These are phyloP conservation scores for Plenodomus biglobosus DNA, from an alignment of 2,329 filamentous ascomycete genomes.

Conservation along the genomic window DNA sequence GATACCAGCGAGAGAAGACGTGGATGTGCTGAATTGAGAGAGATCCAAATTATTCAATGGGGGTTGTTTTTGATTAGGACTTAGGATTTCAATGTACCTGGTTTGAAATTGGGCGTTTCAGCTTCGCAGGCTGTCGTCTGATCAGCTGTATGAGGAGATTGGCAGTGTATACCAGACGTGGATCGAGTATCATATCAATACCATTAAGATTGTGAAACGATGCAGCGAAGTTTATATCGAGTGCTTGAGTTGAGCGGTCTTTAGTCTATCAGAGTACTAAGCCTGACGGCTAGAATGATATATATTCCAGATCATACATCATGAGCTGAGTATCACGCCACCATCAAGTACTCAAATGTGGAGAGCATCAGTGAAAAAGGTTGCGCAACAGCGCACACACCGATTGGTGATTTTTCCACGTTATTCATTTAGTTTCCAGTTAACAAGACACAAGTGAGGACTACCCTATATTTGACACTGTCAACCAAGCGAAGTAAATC, in stretches of 20 bases:
- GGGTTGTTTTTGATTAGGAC: not conserved
- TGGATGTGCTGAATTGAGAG: not conserved
- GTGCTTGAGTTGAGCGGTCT: too few species aligned
- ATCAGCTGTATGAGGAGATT: not conserved
- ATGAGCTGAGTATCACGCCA: not conserved
- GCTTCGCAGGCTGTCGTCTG: conserved; percentile 1
- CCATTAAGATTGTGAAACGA: not conserved
- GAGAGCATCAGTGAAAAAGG: not conserved
- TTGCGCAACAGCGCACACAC: not conserved
- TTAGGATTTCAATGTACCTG: not conserved
- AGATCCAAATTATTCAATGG: not conserved
- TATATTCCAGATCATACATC: not conserved
- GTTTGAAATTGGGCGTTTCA: conserved; percentile 9
- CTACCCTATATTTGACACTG: not conserved
- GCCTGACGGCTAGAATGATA: not conserved
- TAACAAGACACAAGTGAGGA: not conserved
- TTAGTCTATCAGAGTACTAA: too few species aligned
- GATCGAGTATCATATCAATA: not conserved
- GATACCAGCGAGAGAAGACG: conserved; percentile 16
- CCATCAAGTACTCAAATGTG: not conserved
- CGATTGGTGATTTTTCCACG: too few species aligned
- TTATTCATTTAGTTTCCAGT: too few species aligned
- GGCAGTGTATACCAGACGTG: not conserved
- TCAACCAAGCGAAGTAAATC: not conserved
- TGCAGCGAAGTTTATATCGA: not conserved